Percentiles rank a stretch among this genome's conserved stretches.
Conservation (phyloP, 2,329 filamentous ascomycete species). For the Ploettnerulaceae sp. region DNA sequence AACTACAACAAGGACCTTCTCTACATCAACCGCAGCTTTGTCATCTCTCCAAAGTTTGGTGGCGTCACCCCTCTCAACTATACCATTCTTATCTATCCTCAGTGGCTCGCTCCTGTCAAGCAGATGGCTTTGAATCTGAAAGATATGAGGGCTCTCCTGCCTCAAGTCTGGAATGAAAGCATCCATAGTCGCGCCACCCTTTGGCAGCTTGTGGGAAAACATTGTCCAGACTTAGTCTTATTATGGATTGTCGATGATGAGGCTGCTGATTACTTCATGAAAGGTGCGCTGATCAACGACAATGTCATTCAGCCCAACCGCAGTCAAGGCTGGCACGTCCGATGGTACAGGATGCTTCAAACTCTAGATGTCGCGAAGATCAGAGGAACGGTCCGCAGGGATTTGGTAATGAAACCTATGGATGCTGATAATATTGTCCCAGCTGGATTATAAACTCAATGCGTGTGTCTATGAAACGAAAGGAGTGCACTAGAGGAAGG, state of each 20-base stretch:
- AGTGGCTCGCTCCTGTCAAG: constrained; percentile 2
- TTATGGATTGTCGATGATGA: neutral
- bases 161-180: neutral
- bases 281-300: neutral
- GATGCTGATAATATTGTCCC: neutral
- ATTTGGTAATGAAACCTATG: neutral
- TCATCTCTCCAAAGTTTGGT: neutral
- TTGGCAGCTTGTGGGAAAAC: neutral
- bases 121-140: neutral
- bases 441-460: neutral
- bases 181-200: neutral
- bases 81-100: neutral
- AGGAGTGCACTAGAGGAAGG: neutral
- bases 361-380: neutral
- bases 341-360: neutral
- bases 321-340: neutral
- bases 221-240: neutral
- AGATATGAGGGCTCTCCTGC: neutral
- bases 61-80: neutral
- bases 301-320: neutral
- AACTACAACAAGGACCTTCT: constrained; percentile 1
- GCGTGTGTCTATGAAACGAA: neutral
- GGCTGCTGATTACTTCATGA: neutral
- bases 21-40: neutral
- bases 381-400: neutral